These are phyloP conservation scores for Neurospora terricola DNA, from an alignment of 495 filamentous ascomycete genomes.

Conservation along the genomic window DNA sequence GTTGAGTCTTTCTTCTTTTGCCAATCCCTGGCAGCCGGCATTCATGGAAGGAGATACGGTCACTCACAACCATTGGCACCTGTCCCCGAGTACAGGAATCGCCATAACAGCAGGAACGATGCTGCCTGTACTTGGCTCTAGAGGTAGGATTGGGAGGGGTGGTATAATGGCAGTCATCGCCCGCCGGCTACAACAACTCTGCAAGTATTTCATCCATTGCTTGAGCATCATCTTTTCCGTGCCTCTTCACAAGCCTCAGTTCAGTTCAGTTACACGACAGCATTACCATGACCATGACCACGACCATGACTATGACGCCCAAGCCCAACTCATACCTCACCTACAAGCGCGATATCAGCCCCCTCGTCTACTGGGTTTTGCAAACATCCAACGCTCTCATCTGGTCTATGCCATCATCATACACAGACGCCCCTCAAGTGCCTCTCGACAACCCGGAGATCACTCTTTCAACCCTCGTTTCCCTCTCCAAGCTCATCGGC, in stretches of 20 bases:
- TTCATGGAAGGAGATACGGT: neutral
- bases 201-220: neutral
- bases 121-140: neutral
- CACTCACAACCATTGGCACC: too few relatives aligned
- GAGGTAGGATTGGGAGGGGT: too few relatives aligned
- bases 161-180: neutral
- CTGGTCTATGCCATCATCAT: neutral
- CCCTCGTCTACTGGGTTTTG: conserved; percentile 34
- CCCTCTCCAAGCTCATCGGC: conserved; percentile 26
- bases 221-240: neutral
- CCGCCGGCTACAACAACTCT: neutral
- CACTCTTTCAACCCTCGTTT: conserved; percentile 20
- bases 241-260: neutral
- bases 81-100: too few relatives aligned
- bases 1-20: neutral
- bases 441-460: conserved; percentile 6
- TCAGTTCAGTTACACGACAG: neutral
- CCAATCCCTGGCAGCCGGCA: neutral
- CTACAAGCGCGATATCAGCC: conserved; percentile 31
- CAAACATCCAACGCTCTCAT: conserved; percentile 25
- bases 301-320: neutral
- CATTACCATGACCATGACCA: neutral
- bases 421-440: neutral
- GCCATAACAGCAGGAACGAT: too few relatives aligned
- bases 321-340: conserved; percentile 17